Evolutionary conservation across 805 yeast genomes (phyloP).

Genomic region (Candida jianshihensis): DNA sequence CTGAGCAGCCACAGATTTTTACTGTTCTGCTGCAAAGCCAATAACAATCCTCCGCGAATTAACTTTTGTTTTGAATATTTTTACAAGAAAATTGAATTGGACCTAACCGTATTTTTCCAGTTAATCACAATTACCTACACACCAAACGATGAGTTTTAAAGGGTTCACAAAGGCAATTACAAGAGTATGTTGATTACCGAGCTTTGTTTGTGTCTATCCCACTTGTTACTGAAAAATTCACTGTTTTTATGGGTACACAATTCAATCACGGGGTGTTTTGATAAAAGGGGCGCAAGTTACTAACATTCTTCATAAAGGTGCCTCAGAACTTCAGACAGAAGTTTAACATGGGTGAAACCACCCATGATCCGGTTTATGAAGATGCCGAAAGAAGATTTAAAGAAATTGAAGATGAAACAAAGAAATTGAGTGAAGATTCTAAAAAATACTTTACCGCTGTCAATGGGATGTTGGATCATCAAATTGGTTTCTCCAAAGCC

Average conservation of each 20-base stretch:
- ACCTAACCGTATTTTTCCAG: too few species aligned
- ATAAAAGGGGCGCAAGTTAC: too few species aligned
- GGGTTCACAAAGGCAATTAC: slow-evolving; percentile 76
- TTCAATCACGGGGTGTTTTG: too few species aligned
- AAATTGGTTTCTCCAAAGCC: slow-evolving; percentile 90
- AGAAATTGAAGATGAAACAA: slow-evolving; percentile 84
- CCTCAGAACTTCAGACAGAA: slow-evolving; percentile 90
- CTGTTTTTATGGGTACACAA: too few species aligned
- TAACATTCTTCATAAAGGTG: slow-evolving; percentile 35
- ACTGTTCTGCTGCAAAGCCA: too few species aligned
- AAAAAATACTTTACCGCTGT: slow-evolving; percentile 87
- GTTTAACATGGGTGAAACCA: slow-evolving; percentile 75
- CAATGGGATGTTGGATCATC: slow-evolving; percentile 88
- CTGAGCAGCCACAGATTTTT: too few species aligned
- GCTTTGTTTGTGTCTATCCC: background rate
- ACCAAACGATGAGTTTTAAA: slow-evolving; percentile 65
- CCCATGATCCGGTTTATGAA: slow-evolving; percentile 81
- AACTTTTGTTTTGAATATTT: too few species aligned
- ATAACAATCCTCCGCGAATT: too few species aligned
- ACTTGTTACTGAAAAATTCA: background rate
- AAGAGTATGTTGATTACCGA: slow-evolving; percentile 31
- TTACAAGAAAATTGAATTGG: too few species aligned
- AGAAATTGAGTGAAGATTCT: slow-evolving; percentile 83
- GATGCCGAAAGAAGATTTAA: slow-evolving; percentile 97
- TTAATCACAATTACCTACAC: background rate